Evolutionary conservation across 2,329 filamentous ascomycete genomes (phyloP).

Genomic region (Colletotrichum limetticola): DNA sequence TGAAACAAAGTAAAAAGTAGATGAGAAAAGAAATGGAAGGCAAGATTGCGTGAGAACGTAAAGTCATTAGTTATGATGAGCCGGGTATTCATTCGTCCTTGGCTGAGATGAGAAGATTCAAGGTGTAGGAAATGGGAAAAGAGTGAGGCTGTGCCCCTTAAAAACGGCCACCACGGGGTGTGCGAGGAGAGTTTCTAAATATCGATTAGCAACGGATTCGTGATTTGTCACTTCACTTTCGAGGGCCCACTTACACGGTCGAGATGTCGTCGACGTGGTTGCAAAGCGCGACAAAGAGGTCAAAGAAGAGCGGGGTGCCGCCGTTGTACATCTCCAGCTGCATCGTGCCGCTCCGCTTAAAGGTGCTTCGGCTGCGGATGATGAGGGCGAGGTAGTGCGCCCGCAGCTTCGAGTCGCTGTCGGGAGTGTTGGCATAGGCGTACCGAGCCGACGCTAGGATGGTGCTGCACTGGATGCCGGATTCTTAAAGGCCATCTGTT

Average conservation of each 20-base stretch:
- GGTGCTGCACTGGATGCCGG: constrained; percentile 84
- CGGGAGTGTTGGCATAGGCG: constrained; percentile 88
- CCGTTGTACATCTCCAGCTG: constrained; percentile 93
- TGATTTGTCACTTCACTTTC: not conserved
- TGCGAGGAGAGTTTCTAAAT: constrained; percentile 46
- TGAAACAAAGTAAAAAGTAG: not conserved
- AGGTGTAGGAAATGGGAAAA: not conserved
- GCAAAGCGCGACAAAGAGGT: constrained; percentile 91
- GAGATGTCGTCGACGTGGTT: constrained; percentile 85
- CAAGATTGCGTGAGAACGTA: constrained; percentile 23
- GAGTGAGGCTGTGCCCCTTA: constrained; percentile 26
- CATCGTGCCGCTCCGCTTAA: constrained; percentile 95
- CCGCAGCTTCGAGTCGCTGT: constrained; percentile 88
- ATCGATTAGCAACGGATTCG: constrained; percentile 32
- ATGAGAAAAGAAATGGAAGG: not conserved
- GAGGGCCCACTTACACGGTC: constrained; percentile 58
- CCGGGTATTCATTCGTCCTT: constrained; percentile 12
- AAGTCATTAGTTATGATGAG: constrained; percentile 40
- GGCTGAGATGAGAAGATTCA: not conserved
- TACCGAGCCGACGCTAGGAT: constrained; percentile 90
- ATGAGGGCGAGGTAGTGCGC: constrained; percentile 94
- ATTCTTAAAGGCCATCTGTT: constrained; percentile 57
- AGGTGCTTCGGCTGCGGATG: constrained; percentile 86
- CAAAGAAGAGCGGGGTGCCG: constrained; percentile 86
- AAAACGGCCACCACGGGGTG: constrained; percentile 53